These are phyloP conservation scores for Clarireedia hainanense DNA, from an alignment of 2,329 filamentous ascomycete genomes.

Conservation along the genomic window DNA sequence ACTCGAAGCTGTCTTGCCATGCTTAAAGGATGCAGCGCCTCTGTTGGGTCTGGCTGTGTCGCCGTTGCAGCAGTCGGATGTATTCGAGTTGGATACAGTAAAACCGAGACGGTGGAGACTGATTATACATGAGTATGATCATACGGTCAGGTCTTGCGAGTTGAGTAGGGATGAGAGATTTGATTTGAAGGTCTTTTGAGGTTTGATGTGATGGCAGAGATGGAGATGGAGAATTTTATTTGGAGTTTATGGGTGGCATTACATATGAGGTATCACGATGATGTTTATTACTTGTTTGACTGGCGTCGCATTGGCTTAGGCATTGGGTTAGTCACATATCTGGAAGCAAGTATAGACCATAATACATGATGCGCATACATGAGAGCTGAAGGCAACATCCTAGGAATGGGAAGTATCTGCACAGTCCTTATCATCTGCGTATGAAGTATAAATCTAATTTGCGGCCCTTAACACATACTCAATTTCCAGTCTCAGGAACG, in stretches of 20 bases:
- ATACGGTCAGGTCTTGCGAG: conserved; percentile 64
- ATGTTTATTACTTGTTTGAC: too few relatives aligned
- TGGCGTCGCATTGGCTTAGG: too few relatives aligned
- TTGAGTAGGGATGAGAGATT: conserved; percentile 38
- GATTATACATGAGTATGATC: conserved; percentile 64
- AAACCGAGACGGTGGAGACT: conserved; percentile 50
- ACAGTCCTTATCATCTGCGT: too few relatives aligned
- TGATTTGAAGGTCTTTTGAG: conserved; percentile 22
- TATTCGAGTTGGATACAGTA: conserved; percentile 18
- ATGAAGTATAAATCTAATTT: too few relatives aligned
- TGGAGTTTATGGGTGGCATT: not conserved
- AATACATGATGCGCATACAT: too few relatives aligned
- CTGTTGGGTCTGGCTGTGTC: conserved; percentile 62
- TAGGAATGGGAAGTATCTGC: too few relatives aligned
- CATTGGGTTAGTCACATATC: too few relatives aligned
- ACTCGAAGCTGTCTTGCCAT: conserved; percentile 45
- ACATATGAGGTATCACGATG: too few relatives aligned
- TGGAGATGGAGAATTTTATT: not conserved
- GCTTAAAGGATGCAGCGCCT: conserved; percentile 23
- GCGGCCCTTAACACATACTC: too few relatives aligned
- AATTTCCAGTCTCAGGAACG: too few relatives aligned
- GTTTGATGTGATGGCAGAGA: not conserved
- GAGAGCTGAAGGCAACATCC: too few relatives aligned
- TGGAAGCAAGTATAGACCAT: too few relatives aligned
- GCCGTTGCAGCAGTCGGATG: conserved; percentile 45